Percentiles rank a stretch among this genome's conserved stretches.
Evolutionary conservation across 2,329 filamentous ascomycete genomes (phyloP).

Genomic region (Plenodomus lindquistii): DNA sequence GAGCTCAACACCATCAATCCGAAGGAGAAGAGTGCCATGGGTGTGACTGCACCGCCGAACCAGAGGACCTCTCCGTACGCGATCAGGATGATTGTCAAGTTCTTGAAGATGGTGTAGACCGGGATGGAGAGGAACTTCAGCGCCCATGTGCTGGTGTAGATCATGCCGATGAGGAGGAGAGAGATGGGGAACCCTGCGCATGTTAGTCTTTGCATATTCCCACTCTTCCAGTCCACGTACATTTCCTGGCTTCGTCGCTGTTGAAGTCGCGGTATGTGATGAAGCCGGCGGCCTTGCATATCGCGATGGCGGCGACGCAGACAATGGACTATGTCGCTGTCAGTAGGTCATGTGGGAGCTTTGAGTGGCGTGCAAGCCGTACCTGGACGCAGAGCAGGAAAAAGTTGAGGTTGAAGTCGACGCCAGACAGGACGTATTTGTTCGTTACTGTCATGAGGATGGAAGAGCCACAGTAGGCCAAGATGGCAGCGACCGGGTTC

Average conservation of each 20-base stretch:
- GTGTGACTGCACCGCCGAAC: slow-evolving; percentile 92
- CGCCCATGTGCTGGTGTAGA: slow-evolving; percentile 95
- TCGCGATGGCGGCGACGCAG: slow-evolving; percentile 81
- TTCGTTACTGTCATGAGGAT: slow-evolving; percentile 99
- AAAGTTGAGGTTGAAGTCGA: slow-evolving; percentile 93
- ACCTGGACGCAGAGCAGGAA: slow-evolving; percentile 93
- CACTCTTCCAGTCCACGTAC: slow-evolving; percentile 56
- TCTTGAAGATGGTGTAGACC: slow-evolving; percentile 99
- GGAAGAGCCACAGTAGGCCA: slow-evolving; percentile 92
- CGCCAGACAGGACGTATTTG: slow-evolving; percentile 94
- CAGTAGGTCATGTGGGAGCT: slow-evolving; percentile 6
- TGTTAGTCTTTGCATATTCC: slow-evolving; percentile 12
- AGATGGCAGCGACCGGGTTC: slow-evolving; percentile 77
- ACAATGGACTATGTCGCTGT: slow-evolving; percentile 71
- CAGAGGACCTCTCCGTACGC: slow-evolving; percentile 97
- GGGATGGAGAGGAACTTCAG: slow-evolving; percentile 96
- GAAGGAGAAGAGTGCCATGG: slow-evolving; percentile 88
- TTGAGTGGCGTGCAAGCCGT: slow-evolving; percentile 38
- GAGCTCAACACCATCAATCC: slow-evolving; percentile 96
- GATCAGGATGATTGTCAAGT: slow-evolving; percentile 97
- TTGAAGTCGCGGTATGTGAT: slow-evolving; percentile 88
- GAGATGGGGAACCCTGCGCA: slow-evolving; percentile 89
- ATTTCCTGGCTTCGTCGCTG: slow-evolving; percentile 86
- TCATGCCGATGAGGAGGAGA: slow-evolving; percentile 95
- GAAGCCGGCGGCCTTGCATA: slow-evolving; percentile 77